phyloP scores from a whole-genome alignment of 1,284 basidiomycete genomes.

The Violaceomyces palustris region DNA sequence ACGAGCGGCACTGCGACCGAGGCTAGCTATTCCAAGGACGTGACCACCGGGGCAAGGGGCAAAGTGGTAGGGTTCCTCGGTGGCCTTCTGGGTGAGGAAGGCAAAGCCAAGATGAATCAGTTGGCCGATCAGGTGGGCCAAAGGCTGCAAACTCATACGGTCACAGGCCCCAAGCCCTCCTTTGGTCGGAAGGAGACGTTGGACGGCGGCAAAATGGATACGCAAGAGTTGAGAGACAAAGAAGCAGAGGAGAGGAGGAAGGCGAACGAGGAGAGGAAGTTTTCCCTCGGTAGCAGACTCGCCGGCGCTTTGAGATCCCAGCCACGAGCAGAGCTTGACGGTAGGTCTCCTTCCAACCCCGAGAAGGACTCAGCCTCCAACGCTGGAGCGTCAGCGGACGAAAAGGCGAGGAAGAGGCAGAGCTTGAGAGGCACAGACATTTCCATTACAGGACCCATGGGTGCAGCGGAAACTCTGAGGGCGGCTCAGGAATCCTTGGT shows the following conservation, averaged over 20 bases:
- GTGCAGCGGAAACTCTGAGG: conserved; percentile 34
- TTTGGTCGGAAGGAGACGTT: conserved; percentile 36
- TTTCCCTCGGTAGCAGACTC: conserved; percentile 28
- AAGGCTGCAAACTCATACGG: conserved; percentile 45
- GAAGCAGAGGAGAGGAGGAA: conserved; percentile 20
- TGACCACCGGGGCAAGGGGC: conserved; percentile 44
- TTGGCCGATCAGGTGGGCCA: conserved; percentile 48
- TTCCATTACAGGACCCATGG: conserved; percentile 29
- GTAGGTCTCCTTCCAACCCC: background rate
- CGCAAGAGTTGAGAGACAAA: conserved; percentile 31
- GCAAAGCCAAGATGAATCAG: conserved; percentile 48
- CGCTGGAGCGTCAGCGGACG: background rate
- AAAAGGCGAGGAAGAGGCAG: conserved; percentile 17
- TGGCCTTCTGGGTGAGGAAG: conserved; percentile 48
- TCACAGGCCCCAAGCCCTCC: conserved; percentile 45
- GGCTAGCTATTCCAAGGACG: conserved; percentile 46
- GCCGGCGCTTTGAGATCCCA: conserved; percentile 24
- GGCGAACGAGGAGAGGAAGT: conserved; percentile 15
- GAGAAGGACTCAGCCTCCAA: background rate
- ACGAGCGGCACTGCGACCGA: conserved; percentile 23
- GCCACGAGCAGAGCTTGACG: no score
- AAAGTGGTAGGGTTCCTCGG: conserved; percentile 49
- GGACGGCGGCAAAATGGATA: conserved; percentile 32
- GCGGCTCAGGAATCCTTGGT: conserved; percentile 37
- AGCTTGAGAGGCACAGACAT: conserved; percentile 30